These are phyloP conservation scores for Aspergillus sclerotialis DNA, from an alignment of 2,329 filamentous ascomycete genomes.

Conservation along the genomic window DNA sequence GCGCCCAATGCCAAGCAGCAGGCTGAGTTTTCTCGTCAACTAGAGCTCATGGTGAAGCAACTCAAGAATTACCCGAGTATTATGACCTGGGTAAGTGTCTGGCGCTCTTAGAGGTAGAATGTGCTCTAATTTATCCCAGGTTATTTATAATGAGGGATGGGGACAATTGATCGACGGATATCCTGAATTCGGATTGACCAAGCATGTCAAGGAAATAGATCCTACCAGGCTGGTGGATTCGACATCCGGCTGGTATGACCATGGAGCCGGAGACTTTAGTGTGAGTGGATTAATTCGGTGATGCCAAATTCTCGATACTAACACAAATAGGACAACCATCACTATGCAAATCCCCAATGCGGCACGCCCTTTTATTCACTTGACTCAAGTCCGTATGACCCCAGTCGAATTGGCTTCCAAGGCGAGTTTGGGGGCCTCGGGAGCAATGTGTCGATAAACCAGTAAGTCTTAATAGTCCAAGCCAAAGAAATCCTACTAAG, in stretches of 20 bases:
- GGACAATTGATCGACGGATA: conserved; percentile 48
- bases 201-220: conserved; percentile 51
- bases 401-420: conserved; percentile 57
- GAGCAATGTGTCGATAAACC: conserved; percentile 54
- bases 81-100: conserved; percentile 50
- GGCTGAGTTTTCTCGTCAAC: conserved; percentile 57
- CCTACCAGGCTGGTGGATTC: conserved; percentile 58
- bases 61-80: conserved; percentile 60
- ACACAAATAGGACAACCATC: conserved; percentile 54
- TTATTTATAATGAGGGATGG: conserved; percentile 69
- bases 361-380: conserved; percentile 62
- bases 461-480: no score
- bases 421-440: conserved; percentile 67
- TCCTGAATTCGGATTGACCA: conserved; percentile 53
- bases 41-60: conserved; percentile 56
- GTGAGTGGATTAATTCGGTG: conserved; percentile 12
- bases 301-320: conserved; percentile 1
- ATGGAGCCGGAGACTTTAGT: conserved; percentile 59
- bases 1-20: conserved; percentile 46
- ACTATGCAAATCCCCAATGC: conserved; percentile 65
- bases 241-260: conserved; percentile 60
- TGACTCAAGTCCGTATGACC: conserved; percentile 50
- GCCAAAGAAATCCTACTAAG: no score
- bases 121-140: conserved; percentile 26
- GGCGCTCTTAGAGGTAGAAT: no score